Evolutionary conservation across 2,329 filamentous ascomycete genomes (phyloP), one percentile per base, ranked within the genome.

Genomic region (Biscogniauxia mediterranea): DNA sequence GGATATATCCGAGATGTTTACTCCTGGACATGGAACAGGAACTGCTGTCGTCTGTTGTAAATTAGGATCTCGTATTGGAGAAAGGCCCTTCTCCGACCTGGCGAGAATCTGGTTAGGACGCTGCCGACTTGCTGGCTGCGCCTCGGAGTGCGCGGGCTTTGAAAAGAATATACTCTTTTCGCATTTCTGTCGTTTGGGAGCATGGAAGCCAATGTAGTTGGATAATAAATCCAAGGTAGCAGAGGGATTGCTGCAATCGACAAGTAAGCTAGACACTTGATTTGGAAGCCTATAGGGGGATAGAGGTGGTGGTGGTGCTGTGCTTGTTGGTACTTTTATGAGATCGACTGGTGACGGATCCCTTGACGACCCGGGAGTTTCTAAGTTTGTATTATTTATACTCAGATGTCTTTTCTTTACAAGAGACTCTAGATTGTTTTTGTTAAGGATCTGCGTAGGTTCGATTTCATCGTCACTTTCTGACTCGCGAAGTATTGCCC

Each of bases 161-260:
- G 49, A 49, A 50, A 74, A 74, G 61, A 72, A 74, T 20, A 64
- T 62, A 54, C 72, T 74, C 51, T 59, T 61, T 5, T 49, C 62
- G 42, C 62, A 58, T 56, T 72, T 74, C 46, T 64, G 68, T 23
- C 69, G 65, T 58, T 73, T 74, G 5, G 64, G 55, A 28, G 66
- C 66, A 23, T 63, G 71, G 15, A 74, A 66, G 21, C 69, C 59
- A 2, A 74, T 64, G 19, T 69, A 72, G 54, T 69, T 73, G 0
- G 68, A 68, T 11, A 74, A 63, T 23, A 74, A 62, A 11, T 56
- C 69, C 7, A 70, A 66, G 2, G 70, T 63, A 28, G 70, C 66
- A 13, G 61, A 64, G 7, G 62, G 53, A 9, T 72, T 69, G 56
- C 70, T 60, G 9, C 54, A 55, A 7, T 57, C 59, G 23, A 69